Conservation (phyloP, 495 filamentous ascomycete genomes). For the Hyaloscypha hepaticicola region DNA sequence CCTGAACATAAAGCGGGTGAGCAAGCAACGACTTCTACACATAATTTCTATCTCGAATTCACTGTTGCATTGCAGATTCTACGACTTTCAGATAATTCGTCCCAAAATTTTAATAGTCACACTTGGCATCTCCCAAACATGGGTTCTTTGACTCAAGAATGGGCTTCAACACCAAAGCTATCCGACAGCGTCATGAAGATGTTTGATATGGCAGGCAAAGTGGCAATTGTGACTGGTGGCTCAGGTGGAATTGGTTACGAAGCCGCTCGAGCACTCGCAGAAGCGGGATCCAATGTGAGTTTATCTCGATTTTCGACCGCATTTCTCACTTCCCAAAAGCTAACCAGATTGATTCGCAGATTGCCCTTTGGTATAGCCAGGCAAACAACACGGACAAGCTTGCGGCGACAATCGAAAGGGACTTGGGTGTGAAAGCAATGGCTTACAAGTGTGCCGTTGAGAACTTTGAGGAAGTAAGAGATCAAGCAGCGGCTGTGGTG, state of each 20-base stretch:
- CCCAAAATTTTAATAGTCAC: no score
- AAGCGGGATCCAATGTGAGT: conserved; percentile 68
- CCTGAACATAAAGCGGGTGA: no score
- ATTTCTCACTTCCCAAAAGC: not conserved
- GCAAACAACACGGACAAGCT: not conserved
- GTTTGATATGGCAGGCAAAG: conserved; percentile 47
- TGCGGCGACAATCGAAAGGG: conserved; percentile 9
- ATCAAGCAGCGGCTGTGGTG: conserved; percentile 51
- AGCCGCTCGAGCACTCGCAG: conserved; percentile 65
- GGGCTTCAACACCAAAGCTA: conserved; percentile 1
- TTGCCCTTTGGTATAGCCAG: conserved; percentile 2
- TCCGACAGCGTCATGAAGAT: conserved; percentile 2
- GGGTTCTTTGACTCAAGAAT: conserved; percentile 2
- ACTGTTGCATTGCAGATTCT: no score
- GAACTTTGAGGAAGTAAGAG: conserved; percentile 48
- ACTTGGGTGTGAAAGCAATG: conserved; percentile 63
- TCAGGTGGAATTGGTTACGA: conserved; percentile 73
- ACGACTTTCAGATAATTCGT: no score
- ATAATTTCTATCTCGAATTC: no score
- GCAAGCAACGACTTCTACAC: no score
- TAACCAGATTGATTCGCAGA: no score
- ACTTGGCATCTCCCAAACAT: no score
- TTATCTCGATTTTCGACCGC: not conserved
- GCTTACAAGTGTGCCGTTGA: conserved; percentile 58
- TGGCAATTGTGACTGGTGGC: conserved; percentile 66